Conservation (phyloP, 768 basidiomycete species). For the Leucogyrophana mollusca region DNA sequence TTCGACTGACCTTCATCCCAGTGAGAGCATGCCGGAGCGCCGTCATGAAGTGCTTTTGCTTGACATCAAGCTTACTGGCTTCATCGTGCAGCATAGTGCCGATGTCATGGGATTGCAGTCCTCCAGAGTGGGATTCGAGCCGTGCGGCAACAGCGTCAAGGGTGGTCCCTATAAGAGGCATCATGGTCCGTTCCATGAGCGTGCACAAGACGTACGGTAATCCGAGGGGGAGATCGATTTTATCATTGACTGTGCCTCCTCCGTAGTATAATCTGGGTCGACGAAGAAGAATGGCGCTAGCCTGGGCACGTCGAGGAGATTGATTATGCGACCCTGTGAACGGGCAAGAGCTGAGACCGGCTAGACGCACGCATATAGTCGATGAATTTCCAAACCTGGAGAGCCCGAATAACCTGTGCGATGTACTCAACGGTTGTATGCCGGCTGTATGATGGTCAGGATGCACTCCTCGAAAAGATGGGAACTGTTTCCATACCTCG, state of each 20-base stretch:
- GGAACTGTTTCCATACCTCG: conserved; percentile 41
- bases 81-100: conserved; percentile 42
- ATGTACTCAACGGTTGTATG: conserved; percentile 59
- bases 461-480: background rate
- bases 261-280: conserved; percentile 55
- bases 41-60: conserved; percentile 63
- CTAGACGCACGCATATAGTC: background rate
- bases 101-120: conserved; percentile 23
- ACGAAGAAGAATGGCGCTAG: conserved; percentile 79
- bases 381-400: conserved; percentile 46
- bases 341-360: background rate
- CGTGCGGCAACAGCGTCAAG: conserved; percentile 1
- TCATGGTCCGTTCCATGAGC: conserved; percentile 8
- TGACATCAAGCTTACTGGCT: conserved; percentile 36
- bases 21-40: conserved; percentile 76
- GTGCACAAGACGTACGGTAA: conserved; percentile 40
- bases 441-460: conserved; percentile 28
- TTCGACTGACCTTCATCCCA: conserved; percentile 69
- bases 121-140: background rate
- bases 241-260: conserved; percentile 56
- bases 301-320: conserved; percentile 66
- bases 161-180: conserved; percentile 4
- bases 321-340: conserved; percentile 63
- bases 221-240: conserved; percentile 37
- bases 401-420: conserved; percentile 55